phyloP scores from a whole-genome alignment of 352 stramenopile species.

The Phytophthora cactorum region DNA sequence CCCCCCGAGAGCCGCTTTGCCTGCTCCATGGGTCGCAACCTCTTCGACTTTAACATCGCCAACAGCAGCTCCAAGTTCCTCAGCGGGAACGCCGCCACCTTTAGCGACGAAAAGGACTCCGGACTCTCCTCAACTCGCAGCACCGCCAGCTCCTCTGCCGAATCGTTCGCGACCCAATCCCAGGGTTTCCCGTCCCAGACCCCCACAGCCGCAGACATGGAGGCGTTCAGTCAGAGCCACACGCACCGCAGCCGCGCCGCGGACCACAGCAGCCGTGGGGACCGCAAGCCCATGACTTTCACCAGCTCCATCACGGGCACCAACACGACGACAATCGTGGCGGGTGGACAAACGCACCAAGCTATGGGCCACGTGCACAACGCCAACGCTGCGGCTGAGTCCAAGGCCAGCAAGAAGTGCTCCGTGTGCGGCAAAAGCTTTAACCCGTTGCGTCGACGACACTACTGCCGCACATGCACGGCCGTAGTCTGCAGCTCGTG shows the following conservation, averaged over 20 bases:
- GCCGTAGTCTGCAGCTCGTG: slow-evolving; percentile 82
- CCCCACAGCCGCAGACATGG: slow-evolving; percentile 25
- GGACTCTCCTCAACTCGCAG: slow-evolving; percentile 35
- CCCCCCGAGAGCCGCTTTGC: slow-evolving; percentile 8
- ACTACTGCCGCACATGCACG: slow-evolving; percentile 78
- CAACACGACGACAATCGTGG: slow-evolving; percentile 41
- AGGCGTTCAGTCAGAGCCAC: slow-evolving; percentile 32
- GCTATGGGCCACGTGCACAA: slow-evolving; percentile 15
- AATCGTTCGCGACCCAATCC: slow-evolving; percentile 20
- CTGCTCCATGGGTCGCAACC: slow-evolving; percentile 42
- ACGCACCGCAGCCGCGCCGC: slow-evolving; percentile 23
- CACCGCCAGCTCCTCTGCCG: slow-evolving; percentile 37
- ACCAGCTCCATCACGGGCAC: slow-evolving; percentile 40
- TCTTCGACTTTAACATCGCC: slow-evolving; percentile 49
- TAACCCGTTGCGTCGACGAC: slow-evolving; percentile 77
- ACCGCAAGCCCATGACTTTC: slow-evolving; percentile 44
- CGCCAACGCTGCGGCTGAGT: slow-evolving; percentile 16
- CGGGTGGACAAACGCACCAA: slow-evolving; percentile 21
- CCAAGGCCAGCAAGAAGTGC: slow-evolving; percentile 65
- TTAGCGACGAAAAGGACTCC: slow-evolving; percentile 15
- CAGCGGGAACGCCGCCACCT: slow-evolving; percentile 22
- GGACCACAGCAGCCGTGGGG: slow-evolving; percentile 30
- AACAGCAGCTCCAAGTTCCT: slow-evolving; percentile 47
- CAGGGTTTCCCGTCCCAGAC: slow-evolving; percentile 3
- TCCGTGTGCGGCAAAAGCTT: slow-evolving; percentile 85